Evolutionary conservation across 2,329 filamentous ascomycete species (phyloP).

Genomic region (Ceratocystis huliohia): DNA sequence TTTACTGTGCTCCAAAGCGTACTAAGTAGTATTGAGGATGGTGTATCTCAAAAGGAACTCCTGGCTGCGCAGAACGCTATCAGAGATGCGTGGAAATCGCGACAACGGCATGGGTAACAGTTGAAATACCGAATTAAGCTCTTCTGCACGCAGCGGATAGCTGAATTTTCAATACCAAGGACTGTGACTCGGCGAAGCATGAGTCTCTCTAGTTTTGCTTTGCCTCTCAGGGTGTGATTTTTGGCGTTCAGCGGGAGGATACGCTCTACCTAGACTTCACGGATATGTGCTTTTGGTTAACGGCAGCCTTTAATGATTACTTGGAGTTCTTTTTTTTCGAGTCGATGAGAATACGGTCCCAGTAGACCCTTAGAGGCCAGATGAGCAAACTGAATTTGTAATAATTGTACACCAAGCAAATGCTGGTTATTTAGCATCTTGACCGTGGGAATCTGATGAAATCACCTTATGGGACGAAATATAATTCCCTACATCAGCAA

Average conservation of each 20-base stretch:
- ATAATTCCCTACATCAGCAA: background rate
- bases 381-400: background rate
- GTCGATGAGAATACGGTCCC: background rate
- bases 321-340: background rate
- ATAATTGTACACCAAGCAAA: background rate
- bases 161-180: conserved; percentile 22
- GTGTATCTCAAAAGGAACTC: conserved; percentile 71
- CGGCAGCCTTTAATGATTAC: background rate
- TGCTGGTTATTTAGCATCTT: too few species aligned
- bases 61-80: conserved; percentile 57
- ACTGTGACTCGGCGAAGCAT: conserved; percentile 18
- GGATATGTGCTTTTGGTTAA: background rate
- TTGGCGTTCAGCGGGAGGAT: background rate
- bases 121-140: too few species aligned
- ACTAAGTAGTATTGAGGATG: conserved; percentile 76
- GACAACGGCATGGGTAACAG: too few species aligned
- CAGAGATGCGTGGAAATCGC: conserved; percentile 60
- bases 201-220: background rate
- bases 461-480: background rate
- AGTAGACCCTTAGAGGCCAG: background rate
- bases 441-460: background rate
- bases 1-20: conserved; percentile 73
- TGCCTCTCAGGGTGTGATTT: background rate
- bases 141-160: conserved; percentile 34
- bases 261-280: background rate